Percentiles rank a stretch among this genome's conserved stretches.
Conservation (phyloP, 495 filamentous ascomycete genomes). For the Aspergillus leporis region DNA sequence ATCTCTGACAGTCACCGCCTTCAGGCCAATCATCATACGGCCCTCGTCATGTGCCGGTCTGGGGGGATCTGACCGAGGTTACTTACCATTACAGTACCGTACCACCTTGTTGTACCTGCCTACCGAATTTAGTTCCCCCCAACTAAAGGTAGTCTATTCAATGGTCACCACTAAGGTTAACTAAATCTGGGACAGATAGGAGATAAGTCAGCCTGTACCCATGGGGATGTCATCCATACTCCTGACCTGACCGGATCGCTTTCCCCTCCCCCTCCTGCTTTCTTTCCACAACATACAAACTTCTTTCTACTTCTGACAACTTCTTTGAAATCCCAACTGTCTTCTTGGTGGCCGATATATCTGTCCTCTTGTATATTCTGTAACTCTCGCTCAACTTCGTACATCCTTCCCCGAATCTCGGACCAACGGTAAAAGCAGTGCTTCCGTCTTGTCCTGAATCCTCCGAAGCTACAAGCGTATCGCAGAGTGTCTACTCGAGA, state of each 20-base stretch:
- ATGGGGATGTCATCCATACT: constrained; percentile 26
- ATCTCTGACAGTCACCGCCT: not conserved
- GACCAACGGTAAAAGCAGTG: constrained; percentile 24
- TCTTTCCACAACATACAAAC: constrained; percentile 2
- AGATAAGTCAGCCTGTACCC: constrained; percentile 10
- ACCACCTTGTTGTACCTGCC: not conserved
- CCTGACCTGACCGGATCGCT: constrained; percentile 26
- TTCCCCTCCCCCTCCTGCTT: constrained; percentile 16
- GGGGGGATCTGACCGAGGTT: not conserved
- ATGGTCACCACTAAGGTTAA: not conserved
- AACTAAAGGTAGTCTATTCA: not conserved
- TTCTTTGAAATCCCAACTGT: not conserved
- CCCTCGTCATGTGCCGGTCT: constrained; percentile 12
- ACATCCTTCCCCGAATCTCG: constrained; percentile 3
- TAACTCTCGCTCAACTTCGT: constrained; percentile 5
- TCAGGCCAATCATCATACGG: constrained; percentile 14
- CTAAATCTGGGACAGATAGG: constrained; percentile 11
- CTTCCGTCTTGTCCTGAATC: constrained; percentile 20
- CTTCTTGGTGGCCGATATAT: not conserved
- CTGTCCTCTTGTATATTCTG: constrained; percentile 1
- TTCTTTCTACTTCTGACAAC: not conserved
- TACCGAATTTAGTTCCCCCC: not conserved
- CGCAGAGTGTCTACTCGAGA: constrained; percentile 18
- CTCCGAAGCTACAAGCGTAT: constrained; percentile 20
- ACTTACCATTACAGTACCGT: not conserved